phyloP scores from a whole-genome alignment of 2,329 filamentous ascomycete genomes.

The Herpomyces periplanetae region DNA sequence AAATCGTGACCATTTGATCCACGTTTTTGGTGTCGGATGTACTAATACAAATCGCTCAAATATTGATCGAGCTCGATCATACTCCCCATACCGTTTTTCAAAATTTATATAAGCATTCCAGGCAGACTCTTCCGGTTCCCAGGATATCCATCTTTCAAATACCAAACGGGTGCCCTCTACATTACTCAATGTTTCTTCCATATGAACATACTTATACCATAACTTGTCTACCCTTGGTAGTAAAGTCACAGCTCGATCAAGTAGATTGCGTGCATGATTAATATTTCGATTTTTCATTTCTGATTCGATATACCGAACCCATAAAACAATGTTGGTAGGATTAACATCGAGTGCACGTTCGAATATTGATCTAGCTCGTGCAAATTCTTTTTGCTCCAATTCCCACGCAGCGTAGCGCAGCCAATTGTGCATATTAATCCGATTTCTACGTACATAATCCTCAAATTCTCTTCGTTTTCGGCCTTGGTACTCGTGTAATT shows the following conservation, averaged over 20 bases:
- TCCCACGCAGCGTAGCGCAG: conserved; percentile 92
- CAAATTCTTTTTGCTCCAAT: conserved; percentile 86
- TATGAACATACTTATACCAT: conserved; percentile 97
- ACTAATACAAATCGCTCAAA: conserved; percentile 67
- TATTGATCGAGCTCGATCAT: conserved; percentile 52
- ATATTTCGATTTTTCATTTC: conserved; percentile 90
- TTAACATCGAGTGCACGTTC: conserved; percentile 78
- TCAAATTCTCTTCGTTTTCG: conserved; percentile 88
- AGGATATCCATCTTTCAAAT: conserved; percentile 92
- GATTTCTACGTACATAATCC: conserved; percentile 77
- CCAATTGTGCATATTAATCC: conserved; percentile 95
- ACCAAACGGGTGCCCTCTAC: conserved; percentile 65
- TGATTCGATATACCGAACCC: conserved; percentile 72
- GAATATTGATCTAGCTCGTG: conserved; percentile 60
- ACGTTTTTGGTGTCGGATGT: conserved; percentile 73
- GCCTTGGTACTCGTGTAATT: conserved; percentile 86
- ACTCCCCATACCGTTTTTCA: conserved; percentile 77
- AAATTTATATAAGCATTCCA: conserved; percentile 91
- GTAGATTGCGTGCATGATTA: conserved; percentile 71
- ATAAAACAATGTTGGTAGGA: conserved; percentile 44
- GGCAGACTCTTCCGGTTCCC: conserved; percentile 80
- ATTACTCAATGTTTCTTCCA: conserved; percentile 91
- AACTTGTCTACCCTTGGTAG: conserved; percentile 71
- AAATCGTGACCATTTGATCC: conserved; percentile 95
- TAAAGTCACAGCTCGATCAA: conserved; percentile 76